Percentiles rank a stretch among this genome's conserved stretches.
phyloP scores from a whole-genome alignment of 768 basidiomycete genomes.

The Kwoniella bestiolae region DNA sequence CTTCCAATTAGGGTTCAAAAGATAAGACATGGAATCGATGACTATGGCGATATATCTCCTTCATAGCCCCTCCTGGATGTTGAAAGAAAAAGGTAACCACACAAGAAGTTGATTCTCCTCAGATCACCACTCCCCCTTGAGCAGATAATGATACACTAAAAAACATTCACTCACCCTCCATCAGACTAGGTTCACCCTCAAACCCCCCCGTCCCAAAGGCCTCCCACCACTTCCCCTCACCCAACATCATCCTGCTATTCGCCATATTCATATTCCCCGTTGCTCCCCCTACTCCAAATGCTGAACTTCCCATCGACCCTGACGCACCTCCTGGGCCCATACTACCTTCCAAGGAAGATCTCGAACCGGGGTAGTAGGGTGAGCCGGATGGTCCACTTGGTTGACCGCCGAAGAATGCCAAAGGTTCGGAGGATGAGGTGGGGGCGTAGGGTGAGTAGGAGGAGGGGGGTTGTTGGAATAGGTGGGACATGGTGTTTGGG shows the following conservation, averaged over 20 bases:
- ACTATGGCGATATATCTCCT: no score
- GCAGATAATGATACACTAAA: no score
- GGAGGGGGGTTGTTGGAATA: slow-evolving; percentile 25
- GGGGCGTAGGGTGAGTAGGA: slow-evolving; percentile 29
- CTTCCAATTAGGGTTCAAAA: no score
- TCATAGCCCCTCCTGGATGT: no score
- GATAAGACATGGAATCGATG: no score
- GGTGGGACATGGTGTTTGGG: slow-evolving; percentile 27
- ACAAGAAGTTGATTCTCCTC: no score
- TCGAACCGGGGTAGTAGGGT: slow-evolving; percentile 44
- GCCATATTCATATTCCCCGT: slow-evolving; percentile 52
- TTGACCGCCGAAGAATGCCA: slow-evolving; percentile 54
- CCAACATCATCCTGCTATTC: slow-evolving; percentile 67
- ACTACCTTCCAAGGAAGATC: slow-evolving; percentile 39
- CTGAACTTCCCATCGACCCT: slow-evolving; percentile 61
- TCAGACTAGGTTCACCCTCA: slow-evolving; percentile 91
- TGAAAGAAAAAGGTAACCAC: no score
- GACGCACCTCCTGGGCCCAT: slow-evolving; percentile 22
- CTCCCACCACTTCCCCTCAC: slow-evolving; percentile 84
- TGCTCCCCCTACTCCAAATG: slow-evolving; percentile 61
- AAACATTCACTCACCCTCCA: slow-evolving; percentile 71
- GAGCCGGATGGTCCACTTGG: slow-evolving; percentile 22
- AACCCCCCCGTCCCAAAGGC: slow-evolving; percentile 94
- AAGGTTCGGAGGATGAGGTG: slow-evolving; percentile 38
- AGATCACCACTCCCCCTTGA: no score